Conservation (phyloP, 768 basidiomycete genomes). For the Galerina sulciceps region DNA sequence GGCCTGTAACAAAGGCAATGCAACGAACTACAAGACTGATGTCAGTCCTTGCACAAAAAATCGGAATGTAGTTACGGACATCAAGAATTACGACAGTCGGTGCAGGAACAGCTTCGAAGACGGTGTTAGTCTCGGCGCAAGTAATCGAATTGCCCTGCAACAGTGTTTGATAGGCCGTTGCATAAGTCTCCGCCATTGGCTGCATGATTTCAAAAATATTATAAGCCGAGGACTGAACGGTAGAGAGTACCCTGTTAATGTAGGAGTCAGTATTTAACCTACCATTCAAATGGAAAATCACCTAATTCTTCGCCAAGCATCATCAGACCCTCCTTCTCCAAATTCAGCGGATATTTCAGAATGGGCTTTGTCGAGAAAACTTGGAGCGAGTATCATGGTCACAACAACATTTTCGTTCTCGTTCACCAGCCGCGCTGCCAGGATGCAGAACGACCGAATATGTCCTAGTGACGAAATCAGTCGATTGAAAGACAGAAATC, state of each 20-base stretch:
- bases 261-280: too few species aligned
- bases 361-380: background rate
- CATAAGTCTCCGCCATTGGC: background rate
- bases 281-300: background rate
- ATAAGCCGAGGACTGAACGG: background rate
- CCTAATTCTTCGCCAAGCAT: background rate
- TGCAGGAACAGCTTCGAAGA: slow-evolving; percentile 4
- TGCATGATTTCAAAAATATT: background rate
- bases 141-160: background rate
- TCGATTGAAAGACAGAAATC: too few species aligned
- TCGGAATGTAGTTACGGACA: background rate
- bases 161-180: background rate
- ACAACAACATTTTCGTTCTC: background rate
- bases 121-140: background rate
- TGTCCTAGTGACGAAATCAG: background rate
- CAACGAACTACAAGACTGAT: background rate
- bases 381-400: background rate
- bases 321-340: background rate
- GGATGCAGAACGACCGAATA: background rate
- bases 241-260: background rate
- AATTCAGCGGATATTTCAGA: background rate
- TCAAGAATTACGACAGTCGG: background rate
- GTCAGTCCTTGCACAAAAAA: background rate
- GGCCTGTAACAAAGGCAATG: background rate
- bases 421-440: slow-evolving; percentile 6